Evolutionary conservation across 768 basidiomycete species (phyloP).

Genomic region (Rhodotorula toruloides): DNA sequence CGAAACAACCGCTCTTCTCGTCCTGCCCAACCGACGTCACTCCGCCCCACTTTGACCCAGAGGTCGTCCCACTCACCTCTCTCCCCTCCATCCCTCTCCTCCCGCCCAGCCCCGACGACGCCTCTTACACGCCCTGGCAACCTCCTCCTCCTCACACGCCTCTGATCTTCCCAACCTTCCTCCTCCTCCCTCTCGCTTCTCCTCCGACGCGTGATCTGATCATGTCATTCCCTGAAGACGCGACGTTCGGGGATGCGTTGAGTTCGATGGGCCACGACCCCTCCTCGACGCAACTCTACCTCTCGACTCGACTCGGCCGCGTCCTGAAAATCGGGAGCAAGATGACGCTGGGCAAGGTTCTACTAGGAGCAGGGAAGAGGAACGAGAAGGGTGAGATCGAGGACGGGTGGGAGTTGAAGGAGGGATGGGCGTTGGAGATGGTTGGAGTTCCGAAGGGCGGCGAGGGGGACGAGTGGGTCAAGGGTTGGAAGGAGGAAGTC

Average conservation of each 20-base stretch:
- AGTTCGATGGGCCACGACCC: conserved; percentile 65
- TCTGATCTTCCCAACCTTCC: conserved; percentile 74
- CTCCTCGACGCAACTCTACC: conserved; percentile 64
- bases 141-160: conserved; percentile 55
- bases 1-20: conserved; percentile 41
- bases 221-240: conserved; percentile 74
- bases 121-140: conserved; percentile 33
- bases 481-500: conserved; percentile 64
- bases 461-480: conserved; percentile 76
- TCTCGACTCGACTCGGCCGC: conserved; percentile 67
- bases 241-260: conserved; percentile 72
- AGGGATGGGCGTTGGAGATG: conserved; percentile 68
- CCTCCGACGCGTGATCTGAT: conserved; percentile 73
- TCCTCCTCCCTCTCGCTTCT: conserved; percentile 84
- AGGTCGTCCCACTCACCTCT: conserved; percentile 47
- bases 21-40: conserved; percentile 55
- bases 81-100: conserved; percentile 17
- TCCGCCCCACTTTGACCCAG: conserved; percentile 43
- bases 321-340: conserved; percentile 87
- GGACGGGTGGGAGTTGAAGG: conserved; percentile 80
- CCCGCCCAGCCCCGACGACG: neutral
- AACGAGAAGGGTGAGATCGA: conserved; percentile 48
- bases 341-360: conserved; percentile 76
- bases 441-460: conserved; percentile 70
- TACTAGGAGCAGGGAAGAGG: conserved; percentile 53